Evolutionary conservation across 2,329 filamentous ascomycete species (phyloP).

Genomic region (Aspergillus costaricaensis): DNA sequence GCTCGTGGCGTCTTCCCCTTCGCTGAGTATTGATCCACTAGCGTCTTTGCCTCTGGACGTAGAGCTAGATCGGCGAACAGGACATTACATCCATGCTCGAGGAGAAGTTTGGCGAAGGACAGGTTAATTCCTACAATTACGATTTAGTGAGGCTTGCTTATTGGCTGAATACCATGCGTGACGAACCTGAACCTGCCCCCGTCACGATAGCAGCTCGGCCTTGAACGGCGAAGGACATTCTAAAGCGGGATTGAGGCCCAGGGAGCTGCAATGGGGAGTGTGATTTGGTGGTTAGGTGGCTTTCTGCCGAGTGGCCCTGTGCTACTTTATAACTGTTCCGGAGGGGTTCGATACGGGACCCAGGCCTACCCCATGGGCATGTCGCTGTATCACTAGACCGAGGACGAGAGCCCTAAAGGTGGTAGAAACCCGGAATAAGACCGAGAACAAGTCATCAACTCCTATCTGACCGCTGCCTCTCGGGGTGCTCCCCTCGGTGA

Average conservation of each 20-base stretch:
- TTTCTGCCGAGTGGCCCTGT: not conserved
- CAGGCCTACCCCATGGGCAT: not conserved
- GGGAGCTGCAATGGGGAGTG: not conserved
- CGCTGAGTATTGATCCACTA: slow-evolving; percentile 42
- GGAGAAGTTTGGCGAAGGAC: slow-evolving; percentile 45
- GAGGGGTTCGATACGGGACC: not conserved
- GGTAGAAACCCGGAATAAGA: not conserved
- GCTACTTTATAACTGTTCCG: slow-evolving; percentile 5
- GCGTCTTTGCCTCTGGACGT: slow-evolving; percentile 46
- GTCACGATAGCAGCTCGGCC: slow-evolving; percentile 57
- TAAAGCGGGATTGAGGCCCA: not conserved
- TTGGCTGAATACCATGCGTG: not conserved
- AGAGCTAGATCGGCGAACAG: slow-evolving; percentile 49
- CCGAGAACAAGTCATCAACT: not conserved
- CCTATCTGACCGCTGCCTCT: not conserved
- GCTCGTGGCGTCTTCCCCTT: slow-evolving; percentile 32
- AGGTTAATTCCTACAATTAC: slow-evolving; percentile 47
- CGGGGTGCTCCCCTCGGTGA: not conserved
- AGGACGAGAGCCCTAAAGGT: not conserved
- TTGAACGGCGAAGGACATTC: slow-evolving; percentile 44
- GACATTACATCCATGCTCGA: slow-evolving; percentile 50
- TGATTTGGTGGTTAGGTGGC: not conserved
- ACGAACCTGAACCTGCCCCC: slow-evolving; percentile 55
- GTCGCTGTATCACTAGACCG: not conserved
- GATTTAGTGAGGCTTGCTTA: slow-evolving; percentile 1